These are phyloP conservation scores for Diaporthe ilicicola DNA, from an alignment of 2,329 filamentous ascomycete species.

Conservation along the genomic window DNA sequence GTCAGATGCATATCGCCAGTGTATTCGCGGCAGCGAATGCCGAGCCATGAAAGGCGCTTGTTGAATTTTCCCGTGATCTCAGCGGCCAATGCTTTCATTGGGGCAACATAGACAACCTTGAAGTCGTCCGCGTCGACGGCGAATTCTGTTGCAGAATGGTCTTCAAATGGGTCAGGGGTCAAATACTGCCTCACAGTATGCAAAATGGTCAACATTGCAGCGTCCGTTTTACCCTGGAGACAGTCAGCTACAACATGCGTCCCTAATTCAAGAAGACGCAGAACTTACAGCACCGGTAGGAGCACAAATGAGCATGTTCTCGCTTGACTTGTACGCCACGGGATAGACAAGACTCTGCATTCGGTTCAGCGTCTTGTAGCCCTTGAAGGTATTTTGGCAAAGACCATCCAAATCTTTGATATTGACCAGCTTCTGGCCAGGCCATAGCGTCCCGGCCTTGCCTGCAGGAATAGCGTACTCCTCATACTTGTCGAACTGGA, in stretches of 20 bases:
- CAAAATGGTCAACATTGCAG: conserved; percentile 94
- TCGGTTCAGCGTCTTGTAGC: conserved; percentile 91
- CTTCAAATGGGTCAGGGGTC: conserved; percentile 79
- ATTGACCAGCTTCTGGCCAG: conserved; percentile 77
- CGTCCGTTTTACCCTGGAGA: conserved; percentile 88
- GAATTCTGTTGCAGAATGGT: conserved; percentile 79
- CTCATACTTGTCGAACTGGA: conserved; percentile 81
- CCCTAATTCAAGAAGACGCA: neutral
- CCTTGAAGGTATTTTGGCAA: conserved; percentile 90
- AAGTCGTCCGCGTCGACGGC: conserved; percentile 86
- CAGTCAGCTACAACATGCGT: conserved; percentile 29
- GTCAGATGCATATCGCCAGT: conserved; percentile 99
- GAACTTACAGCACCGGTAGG: conserved; percentile 83
- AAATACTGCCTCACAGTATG: conserved; percentile 90
- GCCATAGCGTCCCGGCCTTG: conserved; percentile 77
- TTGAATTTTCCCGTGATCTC: conserved; percentile 96
- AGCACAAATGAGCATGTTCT: conserved; percentile 99
- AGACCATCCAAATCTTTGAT: conserved; percentile 88
- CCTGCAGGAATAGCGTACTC: conserved; percentile 88
- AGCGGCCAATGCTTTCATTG: conserved; percentile 97
- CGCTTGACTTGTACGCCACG: conserved; percentile 92
- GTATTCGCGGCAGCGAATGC: conserved; percentile 89
- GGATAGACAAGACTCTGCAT: conserved; percentile 99
- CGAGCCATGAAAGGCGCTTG: conserved; percentile 91
- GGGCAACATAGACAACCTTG: conserved; percentile 98